Conservation (phyloP, 192 early-diverging fungal genomes). For the Funneliformis mosseae region DNA sequence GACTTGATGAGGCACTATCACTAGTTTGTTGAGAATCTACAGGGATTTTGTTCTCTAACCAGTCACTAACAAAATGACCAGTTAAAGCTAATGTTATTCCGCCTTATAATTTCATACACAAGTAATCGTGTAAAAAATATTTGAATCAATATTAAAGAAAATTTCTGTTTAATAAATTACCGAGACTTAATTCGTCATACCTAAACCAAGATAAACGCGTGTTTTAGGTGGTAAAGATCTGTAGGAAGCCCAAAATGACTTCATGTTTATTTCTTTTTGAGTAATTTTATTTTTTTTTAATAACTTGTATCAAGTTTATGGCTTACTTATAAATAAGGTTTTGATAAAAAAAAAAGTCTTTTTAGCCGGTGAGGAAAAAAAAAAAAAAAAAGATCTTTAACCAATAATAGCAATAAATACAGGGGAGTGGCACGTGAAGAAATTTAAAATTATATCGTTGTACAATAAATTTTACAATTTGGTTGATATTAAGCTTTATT, state of each 20-base stretch:
- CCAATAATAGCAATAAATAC: no score
- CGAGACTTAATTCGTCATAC: background rate
- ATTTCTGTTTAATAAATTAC: background rate
- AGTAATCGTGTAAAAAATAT: background rate
- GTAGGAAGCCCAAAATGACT: slow-evolving; percentile 33
- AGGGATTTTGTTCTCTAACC: background rate
- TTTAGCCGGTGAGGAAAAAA: no score
- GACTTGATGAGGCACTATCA: background rate
- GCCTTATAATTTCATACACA: background rate
- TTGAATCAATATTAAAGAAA: background rate
- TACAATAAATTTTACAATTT: no score
- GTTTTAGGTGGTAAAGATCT: slow-evolving; percentile 22
- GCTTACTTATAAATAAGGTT: no score
- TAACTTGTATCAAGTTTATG: no score
- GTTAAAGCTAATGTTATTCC: background rate
- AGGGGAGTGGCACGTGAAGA: no score
- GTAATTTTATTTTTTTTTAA: no score
- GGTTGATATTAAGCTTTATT: no score
- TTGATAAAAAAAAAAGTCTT: no score
- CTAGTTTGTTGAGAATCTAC: background rate
- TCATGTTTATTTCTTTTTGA: slow-evolving; percentile 8
- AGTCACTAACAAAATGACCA: background rate
- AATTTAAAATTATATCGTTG: no score
- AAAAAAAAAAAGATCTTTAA: no score
- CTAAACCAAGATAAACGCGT: slow-evolving; percentile 27